phyloP scores from a whole-genome alignment of 805 yeast genomes.

The Metschnikowia peoriensis region DNA sequence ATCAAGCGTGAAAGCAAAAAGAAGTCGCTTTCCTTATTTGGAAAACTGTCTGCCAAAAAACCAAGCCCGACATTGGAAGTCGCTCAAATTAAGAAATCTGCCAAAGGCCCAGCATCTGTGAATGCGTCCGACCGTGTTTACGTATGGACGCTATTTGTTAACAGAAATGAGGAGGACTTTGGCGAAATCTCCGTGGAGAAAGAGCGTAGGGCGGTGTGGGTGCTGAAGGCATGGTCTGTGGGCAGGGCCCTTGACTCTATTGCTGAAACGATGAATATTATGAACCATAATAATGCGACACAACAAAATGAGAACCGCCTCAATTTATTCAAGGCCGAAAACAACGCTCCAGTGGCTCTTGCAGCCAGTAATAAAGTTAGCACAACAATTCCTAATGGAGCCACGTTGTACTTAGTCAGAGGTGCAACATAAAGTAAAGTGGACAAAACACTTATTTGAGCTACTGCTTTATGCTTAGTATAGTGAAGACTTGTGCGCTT shows the following conservation, averaged over 20 bases:
- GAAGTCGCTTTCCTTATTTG: slow-evolving; percentile 3
- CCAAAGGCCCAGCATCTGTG: slow-evolving; percentile 53
- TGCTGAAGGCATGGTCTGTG: slow-evolving; percentile 57
- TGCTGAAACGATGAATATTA: slow-evolving; percentile 46
- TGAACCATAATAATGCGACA: slow-evolving; percentile 49
- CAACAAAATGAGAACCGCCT: slow-evolving; percentile 41
- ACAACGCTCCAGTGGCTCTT: slow-evolving; percentile 30
- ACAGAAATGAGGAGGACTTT: slow-evolving; percentile 29
- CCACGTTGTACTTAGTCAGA: slow-evolving; percentile 50
- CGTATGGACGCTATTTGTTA: slow-evolving; percentile 45
- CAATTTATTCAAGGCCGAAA: slow-evolving; percentile 42
- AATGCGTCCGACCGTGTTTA: slow-evolving; percentile 46
- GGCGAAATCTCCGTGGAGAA: slow-evolving; percentile 25
- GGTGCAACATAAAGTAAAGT: slow-evolving; percentile 30
- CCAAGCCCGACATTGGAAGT: slow-evolving; percentile 27
- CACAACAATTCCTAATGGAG: slow-evolving; percentile 47
- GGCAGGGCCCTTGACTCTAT: slow-evolving; percentile 57
- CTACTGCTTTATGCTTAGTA: background rate
- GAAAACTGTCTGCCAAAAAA: slow-evolving; percentile 3
- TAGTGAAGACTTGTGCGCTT: background rate
- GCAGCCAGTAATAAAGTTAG: slow-evolving; percentile 37
- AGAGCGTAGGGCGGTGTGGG: slow-evolving; percentile 39
- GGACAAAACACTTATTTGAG: background rate
- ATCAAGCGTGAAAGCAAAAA: slow-evolving; percentile 17
- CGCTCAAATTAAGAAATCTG: slow-evolving; percentile 42